Conservation (phyloP, 805 yeast genomes). For the Lipomyces chichibuensis region DNA sequence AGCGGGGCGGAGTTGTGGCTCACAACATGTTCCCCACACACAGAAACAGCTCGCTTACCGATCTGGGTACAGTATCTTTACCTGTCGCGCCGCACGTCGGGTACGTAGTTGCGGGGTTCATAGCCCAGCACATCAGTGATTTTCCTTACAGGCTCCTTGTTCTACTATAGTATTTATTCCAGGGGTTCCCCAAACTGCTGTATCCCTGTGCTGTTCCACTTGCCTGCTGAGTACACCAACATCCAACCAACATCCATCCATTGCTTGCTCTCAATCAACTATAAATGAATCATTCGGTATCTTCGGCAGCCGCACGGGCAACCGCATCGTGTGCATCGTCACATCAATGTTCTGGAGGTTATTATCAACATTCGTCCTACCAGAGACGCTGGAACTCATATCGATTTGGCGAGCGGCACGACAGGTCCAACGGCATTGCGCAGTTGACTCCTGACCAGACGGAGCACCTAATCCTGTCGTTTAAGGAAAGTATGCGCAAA, state of each 20-base stretch:
- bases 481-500: conserved; percentile 21
- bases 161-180: neutral
- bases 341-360: neutral
- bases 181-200: neutral
- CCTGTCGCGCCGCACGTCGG: neutral
- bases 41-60: too few species aligned
- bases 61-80: neutral
- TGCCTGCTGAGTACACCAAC: neutral
- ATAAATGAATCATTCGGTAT: neutral
- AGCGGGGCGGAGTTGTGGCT: neutral
- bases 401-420: neutral
- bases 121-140: neutral
- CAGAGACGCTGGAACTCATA: neutral
- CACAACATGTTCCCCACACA: neutral
- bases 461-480: conserved; percentile 18
- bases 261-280: neutral
- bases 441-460: conserved; percentile 9
- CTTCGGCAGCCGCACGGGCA: neutral
- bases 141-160: neutral
- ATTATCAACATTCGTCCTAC: conserved; percentile 1
- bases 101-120: neutral
- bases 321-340: neutral
- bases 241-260: neutral
- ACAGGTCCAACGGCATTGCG: neutral
- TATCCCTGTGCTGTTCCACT: neutral